phyloP scores from a whole-genome alignment of 352 stramenopile genomes.

The Saprolegnia diclina region DNA sequence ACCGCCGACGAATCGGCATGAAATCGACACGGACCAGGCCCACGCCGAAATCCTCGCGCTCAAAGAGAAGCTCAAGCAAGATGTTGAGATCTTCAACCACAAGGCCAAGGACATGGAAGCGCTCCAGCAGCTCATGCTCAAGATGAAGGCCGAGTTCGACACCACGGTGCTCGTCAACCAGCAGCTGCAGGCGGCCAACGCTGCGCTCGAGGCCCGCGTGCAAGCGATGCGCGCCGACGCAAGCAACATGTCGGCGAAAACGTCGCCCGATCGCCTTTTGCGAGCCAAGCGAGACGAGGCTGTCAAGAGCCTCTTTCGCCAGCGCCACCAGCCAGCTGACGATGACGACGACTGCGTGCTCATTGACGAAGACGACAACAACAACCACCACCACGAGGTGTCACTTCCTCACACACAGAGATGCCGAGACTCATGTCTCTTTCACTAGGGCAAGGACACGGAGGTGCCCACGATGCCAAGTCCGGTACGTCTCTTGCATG shows the following conservation, averaged over 20 bases:
- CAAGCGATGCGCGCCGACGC: not conserved
- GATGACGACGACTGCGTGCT: slow-evolving; percentile 60
- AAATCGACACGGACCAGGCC: slow-evolving; percentile 32
- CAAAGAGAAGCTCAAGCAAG: slow-evolving; percentile 55
- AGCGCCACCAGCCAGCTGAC: slow-evolving; percentile 29
- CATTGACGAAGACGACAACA: slow-evolving; percentile 33
- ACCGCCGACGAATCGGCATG: not conserved
- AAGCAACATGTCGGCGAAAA: not conserved
- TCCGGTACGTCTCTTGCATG: not conserved
- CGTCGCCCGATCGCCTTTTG: not conserved
- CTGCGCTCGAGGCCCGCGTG: not conserved
- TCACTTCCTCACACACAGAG: no score
- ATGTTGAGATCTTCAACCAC: slow-evolving; percentile 83
- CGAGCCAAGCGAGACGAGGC: not conserved
- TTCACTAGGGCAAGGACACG: slow-evolving; percentile 32
- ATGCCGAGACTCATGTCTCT: no score
- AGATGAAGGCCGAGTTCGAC: slow-evolving; percentile 71
- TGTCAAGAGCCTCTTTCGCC: slow-evolving; percentile 6
- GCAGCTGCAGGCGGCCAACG: slow-evolving; percentile 30
- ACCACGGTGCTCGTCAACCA: slow-evolving; percentile 62
- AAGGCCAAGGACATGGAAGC: slow-evolving; percentile 70
- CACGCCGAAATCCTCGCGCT: slow-evolving; percentile 57
- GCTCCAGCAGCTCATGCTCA: slow-evolving; percentile 46
- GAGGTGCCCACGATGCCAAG: slow-evolving; percentile 26
- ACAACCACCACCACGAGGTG: slow-evolving; percentile 17